Percentiles rank a stretch among this genome's conserved stretches.
Evolutionary conservation across 2,329 filamentous ascomycete species (phyloP).

Genomic region (Bipolaris zeicola): DNA sequence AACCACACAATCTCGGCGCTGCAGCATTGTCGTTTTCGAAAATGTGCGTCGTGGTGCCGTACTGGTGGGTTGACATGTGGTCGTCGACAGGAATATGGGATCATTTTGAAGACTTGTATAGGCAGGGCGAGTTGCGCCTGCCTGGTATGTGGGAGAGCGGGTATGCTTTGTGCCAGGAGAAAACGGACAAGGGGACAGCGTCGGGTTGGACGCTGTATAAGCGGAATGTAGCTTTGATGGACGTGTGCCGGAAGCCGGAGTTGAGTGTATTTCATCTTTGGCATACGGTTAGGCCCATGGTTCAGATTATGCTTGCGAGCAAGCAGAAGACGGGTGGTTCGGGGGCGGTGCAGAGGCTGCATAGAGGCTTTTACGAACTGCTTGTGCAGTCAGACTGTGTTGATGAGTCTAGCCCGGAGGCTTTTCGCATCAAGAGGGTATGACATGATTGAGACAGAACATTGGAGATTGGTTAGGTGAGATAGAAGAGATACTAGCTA

Average conservation of each 20-base stretch:
- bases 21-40: too few species aligned
- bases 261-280: neutral
- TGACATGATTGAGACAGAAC: neutral
- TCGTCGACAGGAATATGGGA: constrained; percentile 5
- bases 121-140: neutral
- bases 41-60: constrained; percentile 3
- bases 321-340: neutral
- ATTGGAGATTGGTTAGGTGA: too few species aligned
- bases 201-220: constrained; percentile 1
- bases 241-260: neutral
- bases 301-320: neutral
- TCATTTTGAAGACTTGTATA: neutral
- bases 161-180: neutral
- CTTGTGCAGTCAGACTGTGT: neutral
- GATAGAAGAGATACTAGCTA: too few species aligned
- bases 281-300: neutral
- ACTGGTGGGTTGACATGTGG: constrained; percentile 11
- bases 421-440: neutral
- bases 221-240: neutral
- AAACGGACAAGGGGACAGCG: too few species aligned
- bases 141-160: constrained; percentile 3
- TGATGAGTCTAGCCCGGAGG: neutral
- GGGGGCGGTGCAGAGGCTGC: neutral
- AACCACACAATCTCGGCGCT: neutral
- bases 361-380: neutral